phyloP scores from a whole-genome alignment of 768 basidiomycete species.

The Tephrocybe rancida region DNA sequence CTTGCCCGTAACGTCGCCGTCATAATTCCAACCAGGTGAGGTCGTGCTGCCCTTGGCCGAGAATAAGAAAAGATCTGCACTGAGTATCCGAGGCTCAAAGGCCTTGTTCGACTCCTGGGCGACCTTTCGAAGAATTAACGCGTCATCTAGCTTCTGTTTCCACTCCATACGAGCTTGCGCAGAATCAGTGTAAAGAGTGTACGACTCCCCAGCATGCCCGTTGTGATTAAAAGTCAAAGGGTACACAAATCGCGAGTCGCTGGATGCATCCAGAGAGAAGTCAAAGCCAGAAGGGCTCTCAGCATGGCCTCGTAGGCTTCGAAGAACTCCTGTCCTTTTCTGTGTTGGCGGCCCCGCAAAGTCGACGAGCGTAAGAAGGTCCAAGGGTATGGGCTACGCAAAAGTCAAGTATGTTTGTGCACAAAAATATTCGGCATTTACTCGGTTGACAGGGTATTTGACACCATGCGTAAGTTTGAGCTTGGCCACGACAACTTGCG shows the following conservation, averaged over 20 bases:
- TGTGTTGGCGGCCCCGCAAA: slow-evolving; percentile 80
- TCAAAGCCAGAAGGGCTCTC: slow-evolving; percentile 27
- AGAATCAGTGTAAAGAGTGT: slow-evolving; percentile 85
- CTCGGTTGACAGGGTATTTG: slow-evolving; percentile 80
- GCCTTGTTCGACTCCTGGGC: slow-evolving; percentile 93
- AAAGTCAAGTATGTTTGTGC: slow-evolving; percentile 3
- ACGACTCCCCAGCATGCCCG: slow-evolving; percentile 81
- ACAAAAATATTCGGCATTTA: slow-evolving; percentile 33
- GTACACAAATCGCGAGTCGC: slow-evolving; percentile 77
- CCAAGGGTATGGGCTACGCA: slow-evolving; percentile 87
- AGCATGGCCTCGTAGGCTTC: slow-evolving; percentile 53
- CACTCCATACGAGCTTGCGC: slow-evolving; percentile 76
- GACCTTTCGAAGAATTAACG: slow-evolving; percentile 77
- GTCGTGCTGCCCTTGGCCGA: slow-evolving; percentile 45
- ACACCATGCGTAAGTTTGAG: slow-evolving; percentile 74
- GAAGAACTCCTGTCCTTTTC: slow-evolving; percentile 71
- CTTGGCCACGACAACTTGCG: slow-evolving; percentile 89
- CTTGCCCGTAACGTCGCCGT: slow-evolving; percentile 70
- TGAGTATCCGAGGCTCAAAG: slow-evolving; percentile 89
- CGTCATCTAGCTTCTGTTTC: slow-evolving; percentile 88
- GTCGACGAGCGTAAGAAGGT: slow-evolving; percentile 81
- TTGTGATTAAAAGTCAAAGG: slow-evolving; percentile 70
- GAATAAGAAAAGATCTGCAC: slow-evolving; percentile 84
- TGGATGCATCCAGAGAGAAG: slow-evolving; percentile 13
- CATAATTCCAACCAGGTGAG: slow-evolving; percentile 59